Base-by-base conservation (phyloP, 2,329 filamentous ascomycete genomes). In the Xylariaceae sp. region DNA sequence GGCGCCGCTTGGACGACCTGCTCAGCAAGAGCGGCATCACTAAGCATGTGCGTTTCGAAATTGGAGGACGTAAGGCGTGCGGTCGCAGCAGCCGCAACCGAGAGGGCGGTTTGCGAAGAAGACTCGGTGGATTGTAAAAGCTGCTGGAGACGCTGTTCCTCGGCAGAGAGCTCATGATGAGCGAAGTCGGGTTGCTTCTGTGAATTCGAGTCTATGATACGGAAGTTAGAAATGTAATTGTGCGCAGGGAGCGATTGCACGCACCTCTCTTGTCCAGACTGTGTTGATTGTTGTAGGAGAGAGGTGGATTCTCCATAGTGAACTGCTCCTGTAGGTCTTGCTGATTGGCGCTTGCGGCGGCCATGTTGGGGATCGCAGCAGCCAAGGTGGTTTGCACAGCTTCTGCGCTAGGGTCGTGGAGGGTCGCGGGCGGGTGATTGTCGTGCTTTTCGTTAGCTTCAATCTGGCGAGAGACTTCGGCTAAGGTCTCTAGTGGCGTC, bases 401-500 rank as follows among this genome's bases (percentile, higher is more conserved):
- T 49, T 67, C 63, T 2, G 56, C 52, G 3, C 66, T 59, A n/a
- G 64, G 60, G 53, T 67, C 65, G 44, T 66, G 65, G 7, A 57
- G 49, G 10, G 39, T 58, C 0, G 45, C 18, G 9, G 61, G 51
- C 11, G 56, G 51, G 61, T 81, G 75, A 58, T 78, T 78, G 66
- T 83, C 82, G 55, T 79, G 82, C 69, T 85, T 85, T 67, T 86
- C 82, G 61, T 79, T 82, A 13, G 85, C 78, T 66, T 89, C 88
- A 59, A 94, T 84, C 72, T 90, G 89, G 54, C 90, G 83, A 53
- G 92, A 95, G 0, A 92, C 92, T 74, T 96, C 92, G 37, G 92
- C 92, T 18, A 96, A 80, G 4, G 92, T 92, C 71, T 95, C 90
- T 44, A 96, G 79, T 1, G 90, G 89, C 62, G 90, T 91, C 80